Conservation (phyloP, 495 filamentous ascomycete genomes). For the Cairneyella variabilis region DNA sequence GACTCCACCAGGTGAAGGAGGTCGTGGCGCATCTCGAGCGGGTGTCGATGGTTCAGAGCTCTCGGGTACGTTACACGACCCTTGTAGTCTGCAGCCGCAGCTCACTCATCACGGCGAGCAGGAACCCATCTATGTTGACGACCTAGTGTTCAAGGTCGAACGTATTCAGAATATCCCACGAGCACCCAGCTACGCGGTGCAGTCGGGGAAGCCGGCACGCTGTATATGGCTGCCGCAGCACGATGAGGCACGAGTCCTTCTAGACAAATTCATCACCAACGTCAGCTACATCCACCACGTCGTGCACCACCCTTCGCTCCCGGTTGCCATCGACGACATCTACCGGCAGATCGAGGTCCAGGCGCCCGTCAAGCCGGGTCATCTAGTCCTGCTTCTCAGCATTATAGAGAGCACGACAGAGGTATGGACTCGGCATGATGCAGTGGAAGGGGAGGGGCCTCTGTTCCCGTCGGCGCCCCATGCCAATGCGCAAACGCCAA, state of each 20-base stretch:
- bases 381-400: conserved; percentile 39
- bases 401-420: conserved; percentile 41
- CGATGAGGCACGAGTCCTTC: conserved; percentile 36
- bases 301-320: conserved; percentile 35
- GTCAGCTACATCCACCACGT: conserved; percentile 39
- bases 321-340: conserved; percentile 32
- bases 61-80: neutral
- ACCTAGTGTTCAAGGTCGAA: conserved; percentile 15
- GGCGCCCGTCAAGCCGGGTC: conserved; percentile 25
- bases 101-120: conserved; percentile 4
- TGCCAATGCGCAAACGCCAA: conserved; percentile 28
- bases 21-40: no score
- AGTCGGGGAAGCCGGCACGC: conserved; percentile 1
- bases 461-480: conserved; percentile 32
- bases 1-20: no score
- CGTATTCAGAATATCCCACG: conserved; percentile 6
- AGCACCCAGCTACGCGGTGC: conserved; percentile 5
- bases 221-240: conserved; percentile 37
- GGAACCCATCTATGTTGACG: conserved; percentile 14
- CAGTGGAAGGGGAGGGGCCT: neutral
- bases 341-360: conserved; percentile 30
- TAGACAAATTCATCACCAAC: conserved; percentile 39
- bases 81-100: neutral
- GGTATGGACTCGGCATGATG: conserved; percentile 32
- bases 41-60: no score